Evolutionary conservation across 1,284 basidiomycete genomes (phyloP), one percentile per base, ranked within the genome.

Genomic region (Ceratobasidium sp.): DNA sequence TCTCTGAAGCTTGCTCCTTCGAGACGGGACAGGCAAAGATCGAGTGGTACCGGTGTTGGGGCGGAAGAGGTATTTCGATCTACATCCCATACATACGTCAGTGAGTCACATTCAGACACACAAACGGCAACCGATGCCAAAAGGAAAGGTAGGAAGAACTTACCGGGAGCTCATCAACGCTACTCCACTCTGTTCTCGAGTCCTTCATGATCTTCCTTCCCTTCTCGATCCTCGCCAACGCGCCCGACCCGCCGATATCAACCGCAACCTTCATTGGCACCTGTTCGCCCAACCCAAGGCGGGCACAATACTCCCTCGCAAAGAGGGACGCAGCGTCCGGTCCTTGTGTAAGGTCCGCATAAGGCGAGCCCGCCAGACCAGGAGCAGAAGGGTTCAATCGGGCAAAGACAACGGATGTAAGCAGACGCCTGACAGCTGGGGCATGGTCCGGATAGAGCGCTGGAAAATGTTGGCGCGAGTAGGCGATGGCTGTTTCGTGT

Each of bases 11-110:
- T 81, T 98, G 96, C 79, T 99, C 97, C 82, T 98, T 99, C 16
- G 94, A 97, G 35, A 99, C 97, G 0, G 98, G 95, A 81, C 98
- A 99, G 50, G 95, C 91, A 80, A 99, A 99, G 73, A 98, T 93
- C 1, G 96, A 98, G 80, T 99, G 98, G 82, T 97, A 98, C 35
- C 95, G 86, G 78, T 96, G 91, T 77, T 93, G 90, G 0, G 90
- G 83, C 0, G 93, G 89, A 13, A 99, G 81, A 0, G 95, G 94
- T 76, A 99, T 95, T 83, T 98, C 97, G 79, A 98, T 95, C 96
- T 98, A 78, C 5, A 73, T 54, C 49, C 13, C 7, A 76, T 26
- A 61, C 3, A 54, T 73, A 21, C 26, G 28, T 32, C 35, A 44
- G 54, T 71, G 21, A 66, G 61, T 64, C 71, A 14, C 13, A 23